Conservation (phyloP, 306 rosid species). For the Delonix regia region DNA sequence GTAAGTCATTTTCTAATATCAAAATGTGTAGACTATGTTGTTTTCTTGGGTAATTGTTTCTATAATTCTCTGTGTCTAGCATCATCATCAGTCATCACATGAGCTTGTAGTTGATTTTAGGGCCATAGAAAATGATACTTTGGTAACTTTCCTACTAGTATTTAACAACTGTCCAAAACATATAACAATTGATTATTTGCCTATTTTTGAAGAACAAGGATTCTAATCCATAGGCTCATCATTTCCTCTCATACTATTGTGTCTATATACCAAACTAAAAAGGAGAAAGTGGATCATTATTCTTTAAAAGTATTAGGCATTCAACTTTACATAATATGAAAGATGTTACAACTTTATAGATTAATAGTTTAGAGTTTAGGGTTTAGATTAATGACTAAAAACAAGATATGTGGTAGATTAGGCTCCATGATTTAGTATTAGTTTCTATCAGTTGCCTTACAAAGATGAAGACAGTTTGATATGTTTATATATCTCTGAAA, state of each 20-base stretch:
- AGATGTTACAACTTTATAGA: background rate
- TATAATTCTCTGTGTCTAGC: background rate
- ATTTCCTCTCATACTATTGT: background rate
- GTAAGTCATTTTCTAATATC: background rate
- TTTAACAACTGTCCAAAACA: background rate
- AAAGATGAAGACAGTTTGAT: background rate
- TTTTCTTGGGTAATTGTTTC: background rate
- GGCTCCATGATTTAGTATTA: slow-evolving; percentile 4
- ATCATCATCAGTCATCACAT: background rate
- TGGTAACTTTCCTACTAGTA: background rate
- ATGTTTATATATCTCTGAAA: background rate
- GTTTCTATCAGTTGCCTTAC: background rate
- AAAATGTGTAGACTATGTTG: no score
- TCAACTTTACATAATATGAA: no score
- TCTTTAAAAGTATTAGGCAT: background rate
- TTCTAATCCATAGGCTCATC: background rate
- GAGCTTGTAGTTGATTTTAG: background rate
- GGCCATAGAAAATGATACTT: background rate
- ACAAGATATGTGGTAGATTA: background rate
- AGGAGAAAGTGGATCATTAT: no score
- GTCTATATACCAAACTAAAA: background rate
- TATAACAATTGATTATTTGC: background rate
- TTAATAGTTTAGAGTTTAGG: no score
- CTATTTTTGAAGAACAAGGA: background rate
- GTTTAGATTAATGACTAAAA: background rate